Conservation (phyloP, 768 basidiomycete genomes). For the Kondoa malvinella region DNA sequence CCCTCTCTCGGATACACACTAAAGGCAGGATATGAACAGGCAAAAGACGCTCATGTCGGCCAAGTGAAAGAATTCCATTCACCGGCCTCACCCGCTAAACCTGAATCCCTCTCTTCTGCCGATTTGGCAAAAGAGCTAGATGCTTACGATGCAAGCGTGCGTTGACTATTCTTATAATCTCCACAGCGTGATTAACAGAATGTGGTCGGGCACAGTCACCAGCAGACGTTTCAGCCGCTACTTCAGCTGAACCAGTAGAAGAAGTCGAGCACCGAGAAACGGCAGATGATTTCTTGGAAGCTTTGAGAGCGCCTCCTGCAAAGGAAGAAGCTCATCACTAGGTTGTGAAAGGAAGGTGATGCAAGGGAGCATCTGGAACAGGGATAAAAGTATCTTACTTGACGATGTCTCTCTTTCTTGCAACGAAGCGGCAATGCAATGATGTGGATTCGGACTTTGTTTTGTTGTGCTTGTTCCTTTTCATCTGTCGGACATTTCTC, state of each 20-base stretch:
- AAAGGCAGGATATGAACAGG: conserved; percentile 37
- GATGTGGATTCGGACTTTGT: neutral
- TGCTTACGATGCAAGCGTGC: conserved; percentile 69
- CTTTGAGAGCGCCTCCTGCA: neutral
- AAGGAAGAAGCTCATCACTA: neutral
- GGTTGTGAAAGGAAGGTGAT: neutral
- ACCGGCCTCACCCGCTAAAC: conserved; percentile 57
- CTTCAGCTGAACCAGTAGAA: neutral
- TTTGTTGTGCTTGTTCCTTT: neutral
- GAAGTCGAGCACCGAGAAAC: neutral
- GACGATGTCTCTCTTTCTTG: neutral
- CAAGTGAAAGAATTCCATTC: conserved; percentile 62
- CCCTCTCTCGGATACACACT: no score
- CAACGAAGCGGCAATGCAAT: neutral
- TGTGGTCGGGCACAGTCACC: conserved; percentile 4
- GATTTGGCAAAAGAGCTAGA: conserved; percentile 73
- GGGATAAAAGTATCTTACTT: neutral
- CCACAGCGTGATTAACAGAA: neutral
- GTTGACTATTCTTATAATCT: conserved; percentile 31
- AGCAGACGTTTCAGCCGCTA: neutral
- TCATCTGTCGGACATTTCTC: neutral
- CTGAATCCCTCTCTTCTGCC: conserved; percentile 46
- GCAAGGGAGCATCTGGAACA: neutral
- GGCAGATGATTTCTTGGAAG: conserved; percentile 1
- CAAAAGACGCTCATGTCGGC: conserved; percentile 77